Conservation (phyloP, 306 rosid genomes). For the Pyrus bretschneideri region DNA sequence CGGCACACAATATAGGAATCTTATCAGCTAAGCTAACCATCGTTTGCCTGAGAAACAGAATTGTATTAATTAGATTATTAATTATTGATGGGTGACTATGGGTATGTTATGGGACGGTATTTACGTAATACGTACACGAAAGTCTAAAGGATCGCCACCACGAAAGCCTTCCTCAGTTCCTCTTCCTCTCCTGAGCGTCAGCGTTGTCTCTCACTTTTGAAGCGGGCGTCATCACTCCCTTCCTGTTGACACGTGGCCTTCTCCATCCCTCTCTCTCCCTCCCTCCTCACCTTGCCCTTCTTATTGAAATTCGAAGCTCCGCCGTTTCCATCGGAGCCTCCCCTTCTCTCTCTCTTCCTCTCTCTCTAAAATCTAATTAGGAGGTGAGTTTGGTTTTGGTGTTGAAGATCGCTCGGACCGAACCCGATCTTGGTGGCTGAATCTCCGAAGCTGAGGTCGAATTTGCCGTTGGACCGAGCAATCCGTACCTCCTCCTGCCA, state of each 20-base stretch:
- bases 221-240: constrained; percentile 20
- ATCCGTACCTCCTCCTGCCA: constrained; percentile 39
- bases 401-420: constrained; percentile 1
- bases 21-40: too few species aligned
- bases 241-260: constrained; percentile 24
- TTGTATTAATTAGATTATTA: too few species aligned
- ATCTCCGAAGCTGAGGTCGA: constrained; percentile 13
- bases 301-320: constrained; percentile 12
- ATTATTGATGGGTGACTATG: too few species aligned
- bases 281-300: neutral
- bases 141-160: too few species aligned
- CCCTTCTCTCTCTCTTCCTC: neutral
- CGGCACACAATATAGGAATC: too few species aligned
- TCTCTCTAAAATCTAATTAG: neutral
- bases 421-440: constrained; percentile 27
- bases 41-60: too few species aligned
- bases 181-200: neutral
- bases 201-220: constrained; percentile 11
- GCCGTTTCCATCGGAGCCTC: constrained; percentile 16
- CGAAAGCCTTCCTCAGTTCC: too few species aligned
- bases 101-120: too few species aligned
- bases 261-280: neutral
- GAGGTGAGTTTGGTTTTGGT: neutral
- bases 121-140: too few species aligned
- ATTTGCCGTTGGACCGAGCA: constrained; percentile 27